Evolutionary conservation across 208 protist species (phyloP).

Genomic region (Jaenimonas drosophilae): DNA sequence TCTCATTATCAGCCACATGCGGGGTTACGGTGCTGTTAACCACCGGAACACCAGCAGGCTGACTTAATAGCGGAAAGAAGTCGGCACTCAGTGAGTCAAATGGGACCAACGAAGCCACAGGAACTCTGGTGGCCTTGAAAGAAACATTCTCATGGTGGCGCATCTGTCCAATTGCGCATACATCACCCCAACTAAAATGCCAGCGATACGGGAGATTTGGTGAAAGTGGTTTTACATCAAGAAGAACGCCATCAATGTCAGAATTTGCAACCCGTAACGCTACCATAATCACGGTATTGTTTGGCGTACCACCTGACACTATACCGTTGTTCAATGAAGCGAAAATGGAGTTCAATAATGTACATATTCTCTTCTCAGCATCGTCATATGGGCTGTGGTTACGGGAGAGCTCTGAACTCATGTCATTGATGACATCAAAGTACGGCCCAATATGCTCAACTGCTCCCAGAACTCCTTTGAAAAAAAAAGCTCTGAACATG

Average conservation of each 20-base stretch:
- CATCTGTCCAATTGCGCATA: conserved; percentile 31
- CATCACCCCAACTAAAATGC: conserved; percentile 32
- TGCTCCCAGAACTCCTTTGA: conserved; percentile 15
- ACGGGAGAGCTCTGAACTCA: too few relatives aligned
- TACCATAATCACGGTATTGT: background rate
- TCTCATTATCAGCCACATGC: too few relatives aligned
- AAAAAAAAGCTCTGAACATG: conserved; percentile 30
- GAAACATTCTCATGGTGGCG: conserved; percentile 1
- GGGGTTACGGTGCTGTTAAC: too few relatives aligned
- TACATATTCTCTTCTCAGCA: too few relatives aligned
- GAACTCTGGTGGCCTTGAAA: conserved; percentile 18
- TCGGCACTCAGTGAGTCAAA: conserved; percentile 14
- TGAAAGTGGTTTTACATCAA: conserved; percentile 19
- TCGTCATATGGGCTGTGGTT: too few relatives aligned
- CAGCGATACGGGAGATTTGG: conserved; percentile 24
- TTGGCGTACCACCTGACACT: too few relatives aligned
- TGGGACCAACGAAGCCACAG: conserved; percentile 13
- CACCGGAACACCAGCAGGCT: too few relatives aligned
- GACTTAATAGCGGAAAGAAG: conserved; percentile 23
- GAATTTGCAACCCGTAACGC: background rate
- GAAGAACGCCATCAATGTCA: conserved; percentile 11
- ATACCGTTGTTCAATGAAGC: too few relatives aligned
- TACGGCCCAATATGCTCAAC: conserved; percentile 30
- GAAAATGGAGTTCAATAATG: too few relatives aligned
- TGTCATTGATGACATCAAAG: conserved; percentile 20